Conservation (phyloP, 306 rosid species). For the Citrullus colocynthis region DNA sequence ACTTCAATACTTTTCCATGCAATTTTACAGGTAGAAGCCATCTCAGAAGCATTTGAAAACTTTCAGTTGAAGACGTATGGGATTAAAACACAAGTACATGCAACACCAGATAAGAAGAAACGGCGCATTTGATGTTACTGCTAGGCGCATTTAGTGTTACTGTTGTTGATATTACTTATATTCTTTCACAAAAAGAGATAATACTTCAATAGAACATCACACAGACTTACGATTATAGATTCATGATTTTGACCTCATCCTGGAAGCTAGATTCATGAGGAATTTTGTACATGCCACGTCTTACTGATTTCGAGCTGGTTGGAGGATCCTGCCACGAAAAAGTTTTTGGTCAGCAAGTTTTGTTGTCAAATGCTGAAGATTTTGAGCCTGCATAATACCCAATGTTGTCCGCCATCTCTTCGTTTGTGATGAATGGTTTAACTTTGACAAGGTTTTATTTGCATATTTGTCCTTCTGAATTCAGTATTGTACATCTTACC, state of each 20-base stretch:
- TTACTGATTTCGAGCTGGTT: background rate
- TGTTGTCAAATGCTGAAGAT: background rate
- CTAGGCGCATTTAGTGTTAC: conserved; percentile 16
- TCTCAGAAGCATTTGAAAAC: conserved; percentile 89
- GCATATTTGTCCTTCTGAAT: background rate
- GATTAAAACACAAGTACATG: conserved; percentile 68
- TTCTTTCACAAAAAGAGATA: background rate
- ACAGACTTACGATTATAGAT: background rate
- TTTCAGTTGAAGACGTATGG: conserved; percentile 78
- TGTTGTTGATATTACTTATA: background rate
- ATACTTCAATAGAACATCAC: background rate
- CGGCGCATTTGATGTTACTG: conserved; percentile 22
- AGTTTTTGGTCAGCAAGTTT: background rate
- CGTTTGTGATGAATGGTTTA: background rate
- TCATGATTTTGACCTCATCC: background rate
- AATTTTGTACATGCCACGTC: background rate
- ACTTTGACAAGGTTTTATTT: background rate
- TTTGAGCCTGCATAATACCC: background rate
- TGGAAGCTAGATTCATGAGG: background rate
- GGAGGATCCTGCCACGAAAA: background rate
- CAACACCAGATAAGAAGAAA: conserved; percentile 81
- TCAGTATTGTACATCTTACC: background rate
- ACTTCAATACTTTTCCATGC: conserved; percentile 4
- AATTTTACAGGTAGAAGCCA: conserved; percentile 52
- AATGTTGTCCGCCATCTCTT: background rate